Evolutionary conservation across 129 eudicot species (phyloP), one percentile per base, ranked within the genome.

Genomic region (carrot (Daucus carota)): DNA sequence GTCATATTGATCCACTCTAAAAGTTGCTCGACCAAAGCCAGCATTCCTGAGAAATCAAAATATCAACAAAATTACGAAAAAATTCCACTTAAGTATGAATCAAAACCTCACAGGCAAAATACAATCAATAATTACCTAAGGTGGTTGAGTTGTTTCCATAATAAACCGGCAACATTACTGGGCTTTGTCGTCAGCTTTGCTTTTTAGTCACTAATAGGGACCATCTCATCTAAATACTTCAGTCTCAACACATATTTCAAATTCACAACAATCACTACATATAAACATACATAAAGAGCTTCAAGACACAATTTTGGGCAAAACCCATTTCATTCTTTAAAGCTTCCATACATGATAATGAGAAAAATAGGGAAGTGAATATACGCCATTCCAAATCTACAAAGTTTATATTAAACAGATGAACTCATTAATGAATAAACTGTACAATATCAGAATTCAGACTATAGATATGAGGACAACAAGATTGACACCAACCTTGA

Each of bases 91-190:
- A 34, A 31, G 31, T 22, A 68, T 41, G 74, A 70, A n/a, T 22
- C 2, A 0, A 12, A 11, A 57, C 57, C 40, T 20, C 34, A 45
- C 71, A 63, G 22, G 1, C 34, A 72, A 42, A 52, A 20, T 41
- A 70, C 48, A 67, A 18, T 31, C 15, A 3, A 65, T 44, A 7
- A 40, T 81, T 87, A 93, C 98, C 97, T 97, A 32, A 94, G 96
- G 81, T 94, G 98, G 75, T 85, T 94, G 68, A 94, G 98, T 73
- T 94, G 97, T 75, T 89, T 94, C 98, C 98, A 94, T 29, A 94
- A 47, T 18, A 94, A 83, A 81, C 84, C 81, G 29, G 86, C 71
- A 57, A 88, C 91, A 18, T 91, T 91, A 86, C 83, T 86, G 20
- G 98, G 87, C 78, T 84, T 94, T 36, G 93, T 84, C 33, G 96